These are phyloP conservation scores for Smallanthus sonchifolius DNA, from an alignment of 129 eudicot species.

Conservation along the genomic window DNA sequence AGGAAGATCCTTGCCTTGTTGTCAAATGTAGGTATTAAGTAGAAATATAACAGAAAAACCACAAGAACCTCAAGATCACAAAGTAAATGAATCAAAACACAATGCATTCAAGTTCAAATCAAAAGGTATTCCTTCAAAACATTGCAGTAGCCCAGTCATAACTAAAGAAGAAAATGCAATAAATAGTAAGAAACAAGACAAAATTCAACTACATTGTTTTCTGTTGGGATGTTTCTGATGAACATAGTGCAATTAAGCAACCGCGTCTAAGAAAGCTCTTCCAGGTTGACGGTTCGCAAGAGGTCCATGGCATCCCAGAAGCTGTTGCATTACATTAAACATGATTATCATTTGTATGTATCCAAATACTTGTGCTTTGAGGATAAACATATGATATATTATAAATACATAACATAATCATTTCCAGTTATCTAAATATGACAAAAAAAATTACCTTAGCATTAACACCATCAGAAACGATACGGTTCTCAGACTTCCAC, in stretches of 20 bases:
- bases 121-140: not conserved
- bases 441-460: constrained; percentile 49
- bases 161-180: not conserved
- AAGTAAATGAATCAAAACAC: not conserved
- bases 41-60: not conserved
- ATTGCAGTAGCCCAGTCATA: not conserved
- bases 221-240: not conserved
- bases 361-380: too few relatives aligned
- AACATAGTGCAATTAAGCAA: constrained; percentile 20
- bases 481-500: constrained; percentile 66
- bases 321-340: constrained; percentile 33
- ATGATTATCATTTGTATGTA: not conserved
- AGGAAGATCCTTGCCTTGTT: too few relatives aligned
- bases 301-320: constrained; percentile 78
- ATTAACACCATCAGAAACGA: constrained; percentile 72
- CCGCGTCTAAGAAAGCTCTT: constrained; percentile 56
- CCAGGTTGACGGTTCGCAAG: constrained; percentile 78
- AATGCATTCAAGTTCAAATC: not conserved
- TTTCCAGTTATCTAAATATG: not conserved
- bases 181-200: not conserved
- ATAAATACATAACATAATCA: not conserved
- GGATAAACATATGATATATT: not conserved
- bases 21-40: too few relatives aligned
- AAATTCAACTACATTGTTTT: not conserved
- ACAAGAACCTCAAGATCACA: not conserved